A percentile compares a stretch with the other conserved stretches of the same genome.
Evolutionary conservation across 352 stramenopile genomes (phyloP).

Genomic region (Phytophthora vignae): DNA sequence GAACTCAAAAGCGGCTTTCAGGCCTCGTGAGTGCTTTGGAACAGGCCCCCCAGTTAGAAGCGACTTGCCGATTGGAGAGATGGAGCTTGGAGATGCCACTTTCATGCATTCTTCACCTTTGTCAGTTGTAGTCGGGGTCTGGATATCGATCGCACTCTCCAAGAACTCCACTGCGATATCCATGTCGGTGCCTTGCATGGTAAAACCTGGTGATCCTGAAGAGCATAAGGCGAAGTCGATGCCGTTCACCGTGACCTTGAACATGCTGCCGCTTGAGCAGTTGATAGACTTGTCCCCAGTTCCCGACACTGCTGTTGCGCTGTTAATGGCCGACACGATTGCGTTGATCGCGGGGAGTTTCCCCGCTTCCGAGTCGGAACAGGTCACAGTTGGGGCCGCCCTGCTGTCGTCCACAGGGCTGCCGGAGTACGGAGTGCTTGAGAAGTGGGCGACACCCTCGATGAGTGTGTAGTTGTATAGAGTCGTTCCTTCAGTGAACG

Average conservation of each 20-base stretch:
- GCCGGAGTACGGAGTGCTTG: background rate
- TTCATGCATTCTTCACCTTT: constrained; percentile 1
- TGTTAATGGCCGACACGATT: constrained; percentile 5
- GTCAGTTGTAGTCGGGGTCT: background rate
- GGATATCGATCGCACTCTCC: constrained; percentile 1
- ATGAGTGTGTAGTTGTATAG: constrained; percentile 10
- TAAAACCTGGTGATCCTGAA: constrained; percentile 8
- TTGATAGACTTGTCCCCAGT: background rate
- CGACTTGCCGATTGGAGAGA: background rate
- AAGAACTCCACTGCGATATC: constrained; percentile 5
- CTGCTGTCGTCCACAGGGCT: background rate
- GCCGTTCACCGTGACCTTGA: constrained; percentile 5
- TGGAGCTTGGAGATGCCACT: background rate
- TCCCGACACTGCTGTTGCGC: constrained; percentile 1
- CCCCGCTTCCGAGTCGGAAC: constrained; percentile 4
- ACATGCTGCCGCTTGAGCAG: constrained; percentile 12
- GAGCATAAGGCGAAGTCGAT: constrained; percentile 15
- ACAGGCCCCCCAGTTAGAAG: background rate
- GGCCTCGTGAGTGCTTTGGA: background rate
- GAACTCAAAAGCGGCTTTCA: constrained; percentile 2
- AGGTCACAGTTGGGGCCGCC: background rate
- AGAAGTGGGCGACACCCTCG: background rate
- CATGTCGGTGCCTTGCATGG: constrained; percentile 13
- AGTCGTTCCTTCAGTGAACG: constrained; percentile 5
- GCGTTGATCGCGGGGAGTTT: constrained; percentile 19